Conservation (phyloP, 2,329 filamentous ascomycete species). For the Biscogniauxia marginata region DNA sequence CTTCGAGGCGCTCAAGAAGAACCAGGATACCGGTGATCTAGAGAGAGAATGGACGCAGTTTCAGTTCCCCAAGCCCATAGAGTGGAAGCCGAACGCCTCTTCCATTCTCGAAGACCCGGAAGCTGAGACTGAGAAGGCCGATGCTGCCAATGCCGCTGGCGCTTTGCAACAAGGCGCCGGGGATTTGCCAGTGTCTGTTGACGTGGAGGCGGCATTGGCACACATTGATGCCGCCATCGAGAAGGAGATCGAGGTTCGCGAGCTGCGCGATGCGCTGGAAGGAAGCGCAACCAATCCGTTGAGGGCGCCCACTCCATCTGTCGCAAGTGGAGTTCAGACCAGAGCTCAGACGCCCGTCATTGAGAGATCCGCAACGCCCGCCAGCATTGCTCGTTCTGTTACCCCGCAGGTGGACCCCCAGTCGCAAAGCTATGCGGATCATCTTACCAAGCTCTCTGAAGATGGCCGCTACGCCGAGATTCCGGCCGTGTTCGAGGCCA, state of each 20-base stretch:
- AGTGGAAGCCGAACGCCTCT: slow-evolving; percentile 71
- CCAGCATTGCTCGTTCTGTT: slow-evolving; percentile 52
- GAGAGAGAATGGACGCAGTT: slow-evolving; percentile 90
- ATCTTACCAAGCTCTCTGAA: slow-evolving; percentile 72
- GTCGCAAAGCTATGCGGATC: slow-evolving; percentile 70
- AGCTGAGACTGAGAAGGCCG: slow-evolving; percentile 52
- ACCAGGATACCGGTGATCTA: slow-evolving; percentile 45
- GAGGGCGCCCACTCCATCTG: slow-evolving; percentile 35
- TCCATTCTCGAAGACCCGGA: slow-evolving; percentile 59
- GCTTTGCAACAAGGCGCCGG: slow-evolving; percentile 31
- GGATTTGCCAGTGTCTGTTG: slow-evolving; percentile 40
- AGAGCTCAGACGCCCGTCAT: slow-evolving; percentile 40
- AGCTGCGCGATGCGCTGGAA: slow-evolving; percentile 29
- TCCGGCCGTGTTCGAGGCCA: slow-evolving; percentile 83
- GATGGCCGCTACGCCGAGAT: slow-evolving; percentile 80
- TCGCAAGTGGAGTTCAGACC: slow-evolving; percentile 40
- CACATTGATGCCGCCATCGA: slow-evolving; percentile 84
- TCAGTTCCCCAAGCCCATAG: slow-evolving; percentile 82
- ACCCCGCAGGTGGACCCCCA: slow-evolving; percentile 63
- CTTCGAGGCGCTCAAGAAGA: slow-evolving; percentile 84
- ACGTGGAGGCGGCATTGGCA: slow-evolving; percentile 63
- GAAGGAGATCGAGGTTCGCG: slow-evolving; percentile 58
- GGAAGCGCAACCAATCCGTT: slow-evolving; percentile 35
- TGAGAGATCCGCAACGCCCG: slow-evolving; percentile 43
- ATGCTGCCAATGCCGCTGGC: slow-evolving; percentile 31